phyloP scores from a whole-genome alignment of 805 yeast species.

The Candida khao-thaluensis region DNA sequence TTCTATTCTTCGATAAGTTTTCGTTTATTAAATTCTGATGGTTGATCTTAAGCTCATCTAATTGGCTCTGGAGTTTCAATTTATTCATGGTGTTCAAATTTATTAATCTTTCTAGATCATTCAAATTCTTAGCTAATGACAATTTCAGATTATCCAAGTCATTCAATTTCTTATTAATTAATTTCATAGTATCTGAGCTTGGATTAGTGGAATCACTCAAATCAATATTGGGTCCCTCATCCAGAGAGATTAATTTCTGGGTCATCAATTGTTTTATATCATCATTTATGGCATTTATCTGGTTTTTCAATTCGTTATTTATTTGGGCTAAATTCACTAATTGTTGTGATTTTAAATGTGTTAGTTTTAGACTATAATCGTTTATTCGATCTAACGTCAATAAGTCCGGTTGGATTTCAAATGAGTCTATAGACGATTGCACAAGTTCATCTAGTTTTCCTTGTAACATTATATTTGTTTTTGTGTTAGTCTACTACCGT shows the following conservation, averaged over 20 bases:
- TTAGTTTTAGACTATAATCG: constrained; percentile 25
- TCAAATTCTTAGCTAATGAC: constrained; percentile 50
- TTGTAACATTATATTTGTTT: constrained; percentile 23
- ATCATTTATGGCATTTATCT: constrained; percentile 13
- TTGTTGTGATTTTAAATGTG: constrained; percentile 24
- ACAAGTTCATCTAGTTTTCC: constrained; percentile 36
- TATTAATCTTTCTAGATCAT: constrained; percentile 47
- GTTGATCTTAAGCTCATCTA: constrained; percentile 35
- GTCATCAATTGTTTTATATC: constrained; percentile 18
- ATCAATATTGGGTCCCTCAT: constrained; percentile 13
- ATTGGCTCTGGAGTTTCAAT: constrained; percentile 36
- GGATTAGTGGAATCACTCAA: background rate
- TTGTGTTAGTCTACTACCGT: no score
- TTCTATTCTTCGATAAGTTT: constrained; percentile 35
- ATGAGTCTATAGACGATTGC: constrained; percentile 44
- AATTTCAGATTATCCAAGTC: constrained; percentile 48
- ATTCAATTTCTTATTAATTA: constrained; percentile 26
- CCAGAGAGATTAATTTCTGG: constrained; percentile 2
- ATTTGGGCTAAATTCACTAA: constrained; percentile 16
- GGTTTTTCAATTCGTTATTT: constrained; percentile 12
- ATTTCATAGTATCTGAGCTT: constrained; percentile 25
- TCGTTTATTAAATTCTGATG: constrained; percentile 27
- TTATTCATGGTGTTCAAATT: constrained; percentile 30
- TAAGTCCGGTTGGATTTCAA: constrained; percentile 52
- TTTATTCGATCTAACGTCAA: constrained; percentile 45